Evolutionary conservation across 2,329 filamentous ascomycete genomes (phyloP), one percentile per base, ranked within the genome.

Genomic region (Talaromyces sp.): DNA sequence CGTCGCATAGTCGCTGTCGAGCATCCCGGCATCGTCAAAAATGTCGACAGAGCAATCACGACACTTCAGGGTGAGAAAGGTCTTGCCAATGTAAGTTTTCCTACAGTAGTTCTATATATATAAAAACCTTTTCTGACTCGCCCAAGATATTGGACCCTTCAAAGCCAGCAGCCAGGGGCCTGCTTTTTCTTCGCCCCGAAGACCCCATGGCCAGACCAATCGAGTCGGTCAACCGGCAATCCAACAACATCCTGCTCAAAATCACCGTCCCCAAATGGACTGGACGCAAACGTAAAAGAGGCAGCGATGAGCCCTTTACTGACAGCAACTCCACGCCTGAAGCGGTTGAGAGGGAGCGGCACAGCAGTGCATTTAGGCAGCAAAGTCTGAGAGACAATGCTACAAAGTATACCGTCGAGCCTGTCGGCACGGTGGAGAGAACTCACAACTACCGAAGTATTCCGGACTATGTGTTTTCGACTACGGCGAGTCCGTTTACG

Each of bases 401-500:
- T 0, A 82, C 80, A 9, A 82, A 75, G 9, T 93, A 92, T 71
- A 75, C 81, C 4, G 81, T 91, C 31, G 85, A 92, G 65, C 81
- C 87, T 1, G 81, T 92, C 3, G 91, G 91, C 8, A 75, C 86
- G 21, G 84, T 97, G 62, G 85, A 87, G 59, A 86, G 90, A 66
- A 94, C 89, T 0, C 92, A 97, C 79, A 85, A 93, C 41, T 99
- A 95, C 74, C 85, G 93, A 71, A 87, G 87, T 82, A 72, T 96
- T 65, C 88, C 91, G 9, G 93, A 97, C 74, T 95, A 95, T 69
- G 91, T 95, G 68, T 93, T 88, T 75, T 86, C 90, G 24, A 86
- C 88, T 56, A 81, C 81, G 14, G 81, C 83, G 38, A 88, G 88
- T 52, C 78, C 83, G 0, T 90, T 95, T 72, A 85, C 92, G 68